Evolutionary conservation across 305 asterid species (phyloP), one percentile per base, ranked within the genome.

Genomic region (Rubia occidens): DNA sequence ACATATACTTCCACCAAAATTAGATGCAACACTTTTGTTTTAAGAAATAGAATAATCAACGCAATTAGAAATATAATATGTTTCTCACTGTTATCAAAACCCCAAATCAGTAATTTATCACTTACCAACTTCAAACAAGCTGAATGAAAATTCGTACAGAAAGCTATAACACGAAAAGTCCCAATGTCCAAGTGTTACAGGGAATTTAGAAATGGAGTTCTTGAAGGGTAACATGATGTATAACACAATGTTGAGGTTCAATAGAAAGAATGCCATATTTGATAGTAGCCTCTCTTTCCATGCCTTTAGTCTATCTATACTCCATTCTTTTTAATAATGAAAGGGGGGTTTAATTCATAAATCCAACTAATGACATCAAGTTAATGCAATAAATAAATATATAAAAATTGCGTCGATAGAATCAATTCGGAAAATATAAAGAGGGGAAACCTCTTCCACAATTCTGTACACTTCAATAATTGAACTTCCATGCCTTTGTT

Each of bases 401-500:
- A 29, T 29, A 29, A 29, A 29, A 29, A 64, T 5, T 14, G 4
- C 2, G 11, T 4, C 32, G 11, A 15, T 5, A 53, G 66, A 68
- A 40, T 68, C 13, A 32, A 39, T 55, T 6, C 21, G 47, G 10
- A 58, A 56, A 65, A 24, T 21, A 11, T 54, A 29, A 21, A 1
- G 15, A 65, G 56, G 11, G 44, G 11, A 32, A 32, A 94, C 99
- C 99, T 94, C 97, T 78, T 94, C 99, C 73, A 91, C 96, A 82
- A 94, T 91, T 83, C 99, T 81, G 90, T 84, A 94, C 78, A 94
- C 99, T 86, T 94, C 99, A 78, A 94, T 95, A 20, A 94, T 85
- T 68, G 97, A 91, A 82, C 90, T 86, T 75, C 99, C 99, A 74
- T 94, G 97, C 83, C 91, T 89, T 81, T 84, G 99, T 79, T 91